Conservation (phyloP, 2,329 filamentous ascomycete genomes). For the Grosmannia clavigera region DNA sequence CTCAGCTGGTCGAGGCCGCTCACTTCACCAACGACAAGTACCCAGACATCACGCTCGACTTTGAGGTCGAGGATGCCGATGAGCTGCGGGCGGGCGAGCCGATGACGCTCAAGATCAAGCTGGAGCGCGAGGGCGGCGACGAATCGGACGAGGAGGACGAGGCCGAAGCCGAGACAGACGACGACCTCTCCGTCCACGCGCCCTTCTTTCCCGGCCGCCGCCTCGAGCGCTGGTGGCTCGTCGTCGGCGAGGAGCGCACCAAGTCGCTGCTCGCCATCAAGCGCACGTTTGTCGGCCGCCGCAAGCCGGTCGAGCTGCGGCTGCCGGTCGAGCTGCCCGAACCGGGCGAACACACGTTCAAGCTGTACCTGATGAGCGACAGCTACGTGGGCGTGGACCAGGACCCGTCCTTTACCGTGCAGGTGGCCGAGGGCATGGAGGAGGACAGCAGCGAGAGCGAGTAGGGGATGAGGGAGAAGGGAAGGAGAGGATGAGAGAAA, state of each 20-base stretch:
- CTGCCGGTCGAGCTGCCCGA: conserved; percentile 77
- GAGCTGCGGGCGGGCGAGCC: conserved; percentile 69
- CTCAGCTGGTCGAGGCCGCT: conserved; percentile 77
- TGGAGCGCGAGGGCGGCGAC: conserved; percentile 57
- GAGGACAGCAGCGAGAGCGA: conserved; percentile 61
- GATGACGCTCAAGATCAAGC: conserved; percentile 69
- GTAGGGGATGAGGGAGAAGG: not conserved
- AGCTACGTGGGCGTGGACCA: conserved; percentile 96
- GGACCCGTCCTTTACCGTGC: conserved; percentile 77
- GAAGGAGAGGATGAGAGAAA: not conserved
- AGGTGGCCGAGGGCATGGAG: conserved; percentile 85
- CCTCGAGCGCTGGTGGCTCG: conserved; percentile 97
- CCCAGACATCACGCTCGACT: conserved; percentile 84
- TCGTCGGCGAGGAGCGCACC: conserved; percentile 84
- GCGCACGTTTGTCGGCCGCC: conserved; percentile 67
- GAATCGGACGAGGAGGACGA: conserved; percentile 27
- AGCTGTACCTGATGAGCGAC: conserved; percentile 92
- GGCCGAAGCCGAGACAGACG: conserved; percentile 56
- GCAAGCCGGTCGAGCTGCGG: conserved; percentile 56
- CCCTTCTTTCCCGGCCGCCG: conserved; percentile 90
- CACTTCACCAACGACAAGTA: conserved; percentile 95
- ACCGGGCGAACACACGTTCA: conserved; percentile 74
- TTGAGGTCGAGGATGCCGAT: conserved; percentile 71
- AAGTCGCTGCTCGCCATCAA: conserved; percentile 88
- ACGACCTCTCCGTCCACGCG: conserved; percentile 82